Percentiles rank a stretch among this genome's conserved stretches.
Evolutionary conservation across 306 rosid species (phyloP).

Genomic region (Oemleria cerasiformis): DNA sequence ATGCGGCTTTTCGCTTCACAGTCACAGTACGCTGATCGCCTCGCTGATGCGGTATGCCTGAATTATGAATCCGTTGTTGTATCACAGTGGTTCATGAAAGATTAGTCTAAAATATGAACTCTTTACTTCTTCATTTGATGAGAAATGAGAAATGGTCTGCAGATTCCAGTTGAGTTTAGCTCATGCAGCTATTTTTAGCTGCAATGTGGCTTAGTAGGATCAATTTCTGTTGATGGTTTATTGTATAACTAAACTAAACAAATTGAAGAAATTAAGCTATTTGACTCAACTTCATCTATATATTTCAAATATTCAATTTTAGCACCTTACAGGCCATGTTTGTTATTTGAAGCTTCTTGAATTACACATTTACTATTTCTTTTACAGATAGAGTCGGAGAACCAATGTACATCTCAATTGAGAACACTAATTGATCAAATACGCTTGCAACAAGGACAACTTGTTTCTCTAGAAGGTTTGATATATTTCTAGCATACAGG

Average conservation of each 20-base stretch:
- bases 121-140: neutral
- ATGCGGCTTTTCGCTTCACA: conserved; percentile 83
- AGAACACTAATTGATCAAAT: conserved; percentile 79
- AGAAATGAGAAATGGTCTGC: neutral
- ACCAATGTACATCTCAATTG: conserved; percentile 68
- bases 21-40: conserved; percentile 88
- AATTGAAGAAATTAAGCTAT: neutral
- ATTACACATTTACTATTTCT: conserved; percentile 6
- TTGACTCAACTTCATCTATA: neutral
- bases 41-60: conserved; percentile 71
- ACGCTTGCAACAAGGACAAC: conserved; percentile 82
- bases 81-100: neutral
- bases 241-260: neutral
- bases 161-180: neutral
- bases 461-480: conserved; percentile 69
- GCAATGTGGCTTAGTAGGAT: neutral
- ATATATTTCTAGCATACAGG: conserved; percentile 1
- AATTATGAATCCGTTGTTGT: neutral
- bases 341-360: neutral
- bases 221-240: neutral
- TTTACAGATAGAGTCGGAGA: conserved; percentile 76
- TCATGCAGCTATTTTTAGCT: too few species aligned
- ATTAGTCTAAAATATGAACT: neutral
- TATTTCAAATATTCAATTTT: too few species aligned
- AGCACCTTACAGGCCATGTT: too few species aligned